A percentile compares a stretch with the other conserved stretches of the same genome.
Evolutionary conservation across 139 green algal genomes (phyloP).

Genomic region (Haematococcus lacustris): DNA sequence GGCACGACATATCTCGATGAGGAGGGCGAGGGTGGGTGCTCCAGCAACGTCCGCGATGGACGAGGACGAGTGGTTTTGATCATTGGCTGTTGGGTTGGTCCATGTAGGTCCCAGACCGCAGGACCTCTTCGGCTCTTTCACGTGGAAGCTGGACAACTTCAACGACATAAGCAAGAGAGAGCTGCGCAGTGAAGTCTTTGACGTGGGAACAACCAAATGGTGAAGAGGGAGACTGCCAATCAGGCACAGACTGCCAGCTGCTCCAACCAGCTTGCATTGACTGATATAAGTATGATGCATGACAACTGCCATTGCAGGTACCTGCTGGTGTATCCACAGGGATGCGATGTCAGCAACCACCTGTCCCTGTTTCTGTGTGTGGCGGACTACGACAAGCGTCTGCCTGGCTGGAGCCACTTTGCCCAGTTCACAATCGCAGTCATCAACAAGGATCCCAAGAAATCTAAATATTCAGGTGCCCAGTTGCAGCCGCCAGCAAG

Average conservation of each 20-base stretch:
- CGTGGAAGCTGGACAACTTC: conserved; percentile 96
- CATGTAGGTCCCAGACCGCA: conserved; percentile 50
- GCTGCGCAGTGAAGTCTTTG: conserved; percentile 86
- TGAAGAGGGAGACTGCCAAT: no score
- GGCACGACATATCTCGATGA: conserved; percentile 70
- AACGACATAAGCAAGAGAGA: conserved; percentile 88
- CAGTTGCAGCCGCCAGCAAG: no score
- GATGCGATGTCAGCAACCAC: conserved; percentile 97
- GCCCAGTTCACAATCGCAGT: conserved; percentile 99
- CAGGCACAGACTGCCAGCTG: no score
- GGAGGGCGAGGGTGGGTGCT: conserved; percentile 44
- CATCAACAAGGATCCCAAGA: conserved; percentile 97
- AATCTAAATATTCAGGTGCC: conserved; percentile 89
- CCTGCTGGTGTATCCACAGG: conserved; percentile 94
- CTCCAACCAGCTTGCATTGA: no score
- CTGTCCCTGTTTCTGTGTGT: conserved; percentile 97
- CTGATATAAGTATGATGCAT: no score
- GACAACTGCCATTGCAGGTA: conserved; percentile 87
- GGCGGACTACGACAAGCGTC: conserved; percentile 97
- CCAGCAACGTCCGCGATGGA: neutral
- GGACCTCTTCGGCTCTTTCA: conserved; percentile 94
- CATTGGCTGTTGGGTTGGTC: neutral
- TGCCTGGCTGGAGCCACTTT: conserved; percentile 96
- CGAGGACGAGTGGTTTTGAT: neutral
- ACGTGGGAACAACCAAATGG: conserved; percentile 93